Base-by-base conservation (phyloP, 306 rosid species). In the Crataegus laevigata region DNA sequence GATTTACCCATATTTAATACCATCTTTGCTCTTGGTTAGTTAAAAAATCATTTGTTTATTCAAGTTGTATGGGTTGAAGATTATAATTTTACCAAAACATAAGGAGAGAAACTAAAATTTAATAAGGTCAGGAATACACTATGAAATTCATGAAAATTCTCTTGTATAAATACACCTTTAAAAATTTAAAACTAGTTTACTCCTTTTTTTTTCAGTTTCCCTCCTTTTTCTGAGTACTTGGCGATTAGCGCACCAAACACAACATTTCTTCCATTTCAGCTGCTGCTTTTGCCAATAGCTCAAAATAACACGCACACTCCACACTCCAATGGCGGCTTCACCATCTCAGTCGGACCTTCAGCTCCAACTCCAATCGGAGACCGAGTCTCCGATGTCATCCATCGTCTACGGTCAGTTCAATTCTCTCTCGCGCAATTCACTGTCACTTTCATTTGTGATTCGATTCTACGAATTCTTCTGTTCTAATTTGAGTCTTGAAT, bases 331-430 rank as follows among this genome's bases (percentile, higher is more conserved):
- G 97, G 89, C 90, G 74, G 71, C 52, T 38, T 77, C 89, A 70
- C 83, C 85, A 75, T 51, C 87, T 30, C 73, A 58, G 54, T 68
- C 84, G 72, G 74, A 69, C 21, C 80, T 54, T 73, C 85, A 42
- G 29, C 55, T 66, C 69, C 52, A 22, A 18, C 75, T 78, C 69
- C 73, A 77, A 60, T 60, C 78, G 63, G 90, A 88, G 68, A 7
- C 88, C 36, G 93, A 93, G 69, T 83, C 81, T 38, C 87, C 77
- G 71, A 85, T 87, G 66, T 82, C 89, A 3, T 84, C 88, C 47
- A 84, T 87, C 81, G 64, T 89, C 71, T 82, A 79, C 84, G 93
- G 96, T 93, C 64, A 79, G 81, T 55, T 52, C 13, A 34, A 0
- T 65, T 30, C 68, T 60, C 38, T 6, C 63, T 82, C 72, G 4